Percentiles rank a stretch among this genome's conserved stretches.
These are phyloP conservation scores for Xylariaceae sp. DNA, from an alignment of 2,329 filamentous ascomycete genomes.

Conservation along the genomic window DNA sequence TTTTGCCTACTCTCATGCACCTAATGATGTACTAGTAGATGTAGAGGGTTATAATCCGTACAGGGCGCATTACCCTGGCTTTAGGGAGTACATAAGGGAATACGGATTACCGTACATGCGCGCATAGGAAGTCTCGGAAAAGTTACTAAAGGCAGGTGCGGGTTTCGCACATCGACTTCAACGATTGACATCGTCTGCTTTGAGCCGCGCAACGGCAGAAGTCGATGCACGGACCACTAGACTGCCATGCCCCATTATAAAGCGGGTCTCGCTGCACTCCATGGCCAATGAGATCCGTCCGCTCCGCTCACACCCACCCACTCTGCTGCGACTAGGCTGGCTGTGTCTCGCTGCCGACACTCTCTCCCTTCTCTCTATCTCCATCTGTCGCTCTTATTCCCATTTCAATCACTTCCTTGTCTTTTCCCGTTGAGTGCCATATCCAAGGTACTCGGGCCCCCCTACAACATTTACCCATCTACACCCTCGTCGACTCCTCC, in stretches of 20 bases:
- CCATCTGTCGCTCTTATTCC: slow-evolving; percentile 15
- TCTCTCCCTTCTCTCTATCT: slow-evolving; percentile 18
- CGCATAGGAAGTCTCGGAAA: no score
- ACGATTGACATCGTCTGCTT: neutral
- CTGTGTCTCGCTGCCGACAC: slow-evolving; percentile 21
- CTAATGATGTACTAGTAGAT: neutral
- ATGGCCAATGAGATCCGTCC: slow-evolving; percentile 13
- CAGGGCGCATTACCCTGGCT: neutral
- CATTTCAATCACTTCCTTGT: slow-evolving; percentile 9
- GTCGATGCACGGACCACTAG: slow-evolving; percentile 13
- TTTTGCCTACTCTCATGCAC: neutral
- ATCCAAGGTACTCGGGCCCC: neutral
- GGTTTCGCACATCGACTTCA: slow-evolving; percentile 7
- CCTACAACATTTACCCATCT: neutral
- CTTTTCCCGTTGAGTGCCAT: slow-evolving; percentile 1
- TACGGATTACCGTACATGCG: no score
- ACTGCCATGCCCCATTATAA: neutral
- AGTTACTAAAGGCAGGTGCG: neutral
- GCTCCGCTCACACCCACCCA: slow-evolving; percentile 18
- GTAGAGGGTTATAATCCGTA: neutral
- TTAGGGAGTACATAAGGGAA: neutral
- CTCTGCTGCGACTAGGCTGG: neutral
- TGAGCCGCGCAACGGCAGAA: slow-evolving; percentile 10
- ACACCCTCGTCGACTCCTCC: neutral
- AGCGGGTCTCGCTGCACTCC: slow-evolving; percentile 1